These are phyloP conservation scores for Dactylellina drechsleri DNA, from an alignment of 2,329 filamentous ascomycete genomes.

Conservation along the genomic window DNA sequence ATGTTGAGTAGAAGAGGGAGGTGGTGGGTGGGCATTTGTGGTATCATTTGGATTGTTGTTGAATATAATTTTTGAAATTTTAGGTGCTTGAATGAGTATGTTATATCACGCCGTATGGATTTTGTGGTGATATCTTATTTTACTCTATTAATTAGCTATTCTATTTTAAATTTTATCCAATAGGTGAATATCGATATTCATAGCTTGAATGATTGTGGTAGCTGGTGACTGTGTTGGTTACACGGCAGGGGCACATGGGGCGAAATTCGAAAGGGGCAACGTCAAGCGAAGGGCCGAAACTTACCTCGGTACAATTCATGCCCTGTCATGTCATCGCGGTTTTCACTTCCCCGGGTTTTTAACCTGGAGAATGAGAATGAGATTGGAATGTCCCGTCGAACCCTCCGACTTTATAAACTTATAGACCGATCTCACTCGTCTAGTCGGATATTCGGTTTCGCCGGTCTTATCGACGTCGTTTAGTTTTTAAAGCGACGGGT, in stretches of 20 bases:
- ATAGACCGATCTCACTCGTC: not conserved
- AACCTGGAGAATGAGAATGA: too few species aligned
- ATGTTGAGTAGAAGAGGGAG: too few species aligned
- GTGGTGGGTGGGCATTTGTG: too few species aligned
- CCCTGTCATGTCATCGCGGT: not conserved
- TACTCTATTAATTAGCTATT: too few species aligned
- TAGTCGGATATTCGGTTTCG: conserved; percentile 10
- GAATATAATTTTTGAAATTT: too few species aligned
- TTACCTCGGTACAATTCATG: conserved; percentile 40
- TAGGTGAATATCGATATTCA: too few species aligned
- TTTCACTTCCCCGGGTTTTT: conserved; percentile 21
- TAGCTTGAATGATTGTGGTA: too few species aligned
- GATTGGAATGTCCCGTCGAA: conserved; percentile 28
- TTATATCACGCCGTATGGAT: too few species aligned
- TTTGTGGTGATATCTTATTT: too few species aligned
- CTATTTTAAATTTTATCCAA: too few species aligned
- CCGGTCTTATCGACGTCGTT: conserved; percentile 6
- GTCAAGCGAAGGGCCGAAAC: conserved; percentile 19
- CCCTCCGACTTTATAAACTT: conserved; percentile 19
- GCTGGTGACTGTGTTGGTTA: conserved; percentile 1
- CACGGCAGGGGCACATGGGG: conserved; percentile 22
- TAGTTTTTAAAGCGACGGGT: conserved; percentile 12
- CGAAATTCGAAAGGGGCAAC: not conserved
- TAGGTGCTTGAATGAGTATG: too few species aligned
- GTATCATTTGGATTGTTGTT: too few species aligned